Percentiles rank a stretch among this genome's conserved stretches.
These are phyloP conservation scores for Excoecaria agallocha DNA, from an alignment of 345 rosid species.

Conservation along the genomic window DNA sequence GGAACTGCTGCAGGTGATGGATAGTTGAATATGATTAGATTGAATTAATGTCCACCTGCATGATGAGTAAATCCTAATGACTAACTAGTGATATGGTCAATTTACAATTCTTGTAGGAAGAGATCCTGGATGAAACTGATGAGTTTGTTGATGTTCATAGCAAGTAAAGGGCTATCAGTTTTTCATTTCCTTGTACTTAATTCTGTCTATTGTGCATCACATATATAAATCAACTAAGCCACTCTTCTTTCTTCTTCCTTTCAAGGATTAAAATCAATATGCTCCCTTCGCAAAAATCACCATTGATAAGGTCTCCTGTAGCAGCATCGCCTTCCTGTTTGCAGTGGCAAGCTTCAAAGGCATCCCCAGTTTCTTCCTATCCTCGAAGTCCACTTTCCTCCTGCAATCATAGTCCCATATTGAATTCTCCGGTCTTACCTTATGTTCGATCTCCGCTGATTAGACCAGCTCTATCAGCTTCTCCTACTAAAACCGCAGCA, in stretches of 20 bases:
- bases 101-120: conserved; percentile 47
- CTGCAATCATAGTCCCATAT: conserved; percentile 36
- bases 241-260: background rate
- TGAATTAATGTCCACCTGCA: background rate
- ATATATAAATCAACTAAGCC: background rate
- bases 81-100: background rate
- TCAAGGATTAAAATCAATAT: conserved; percentile 57
- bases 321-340: conserved; percentile 32
- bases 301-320: conserved; percentile 35
- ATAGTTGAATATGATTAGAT: background rate
- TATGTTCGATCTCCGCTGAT: conserved; percentile 45
- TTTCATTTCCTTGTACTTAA: background rate
- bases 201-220: background rate
- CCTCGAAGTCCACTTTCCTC: conserved; percentile 47
- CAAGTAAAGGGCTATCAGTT: conserved; percentile 28
- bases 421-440: conserved; percentile 54
- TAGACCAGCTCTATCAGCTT: conserved; percentile 44
- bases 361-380: conserved; percentile 47
- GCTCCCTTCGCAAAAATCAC: conserved; percentile 35
- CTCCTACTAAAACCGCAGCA: conserved; percentile 40
- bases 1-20: conserved; percentile 65
- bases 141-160: conserved; percentile 53
- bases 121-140: conserved; percentile 78
- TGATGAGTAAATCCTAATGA: background rate
- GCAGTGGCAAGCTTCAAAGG: conserved; percentile 25